Base-by-base conservation (phyloP, 176 grass and related monocot genomes). In the Stipa capillata region DNA sequence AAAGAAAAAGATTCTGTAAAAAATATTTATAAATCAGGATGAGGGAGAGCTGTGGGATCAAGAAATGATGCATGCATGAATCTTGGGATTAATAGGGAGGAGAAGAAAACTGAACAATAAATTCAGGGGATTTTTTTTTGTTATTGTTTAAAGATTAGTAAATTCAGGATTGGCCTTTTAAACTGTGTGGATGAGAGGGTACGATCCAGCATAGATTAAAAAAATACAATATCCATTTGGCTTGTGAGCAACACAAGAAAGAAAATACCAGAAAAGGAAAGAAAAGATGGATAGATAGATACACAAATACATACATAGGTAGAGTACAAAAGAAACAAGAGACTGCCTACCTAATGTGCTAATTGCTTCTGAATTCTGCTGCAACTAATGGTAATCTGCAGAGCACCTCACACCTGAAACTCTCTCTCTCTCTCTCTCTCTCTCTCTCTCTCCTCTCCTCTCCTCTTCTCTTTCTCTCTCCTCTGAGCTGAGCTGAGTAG, bases 171-270 rank as follows among this genome's bases (percentile, higher is more conserved):
- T 32, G 63, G 77, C 3, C 63, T n/a, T 47, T 67, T 8, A 41
- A 55, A 41, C 29, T 72, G 54, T 50, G 67, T 39, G 68, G 79
- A 72, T 1, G 67, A n/a, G n/a, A 37, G 31, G n/a, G 53, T 8
- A 54, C 39, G 28, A 13, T 37, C 41, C 41, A 48, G 25, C 31
- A 17, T 54, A 72, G 67, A 62, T 61, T n/a, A n/a, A n/a, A n/a
- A 72, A 31, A 81, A 32, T 27, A 13, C 40, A 64, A 82, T 62
- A 60, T 82, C 67, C 55, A 20, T 44, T 72, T 82, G 54, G 50
- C 67, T 61, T 45, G 29, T 39, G n/a, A 36, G 43, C 29, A 49
- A 33, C 5, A 5, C 70, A 35, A 8, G 24, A 18, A 83, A 33
- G 36, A 76, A 18, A 65, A 18, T 6, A 53, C 10, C 32, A 8